These are phyloP conservation scores for Ceratocystis ficicola DNA, from an alignment of 2,329 filamentous ascomycete genomes.

Conservation along the genomic window DNA sequence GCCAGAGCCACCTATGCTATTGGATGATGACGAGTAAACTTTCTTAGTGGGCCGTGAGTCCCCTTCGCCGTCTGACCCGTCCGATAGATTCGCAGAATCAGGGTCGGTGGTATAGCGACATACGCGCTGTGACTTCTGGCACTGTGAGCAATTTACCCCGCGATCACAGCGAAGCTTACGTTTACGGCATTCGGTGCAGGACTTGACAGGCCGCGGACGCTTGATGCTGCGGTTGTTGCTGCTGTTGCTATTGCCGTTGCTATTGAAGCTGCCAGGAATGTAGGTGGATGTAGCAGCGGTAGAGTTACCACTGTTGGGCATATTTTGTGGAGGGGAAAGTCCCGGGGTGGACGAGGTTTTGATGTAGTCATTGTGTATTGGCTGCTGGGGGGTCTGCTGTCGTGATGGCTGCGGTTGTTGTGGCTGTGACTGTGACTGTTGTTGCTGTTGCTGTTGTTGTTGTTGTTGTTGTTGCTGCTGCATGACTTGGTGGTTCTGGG, in stretches of 20 bases:
- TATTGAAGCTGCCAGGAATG: background rate
- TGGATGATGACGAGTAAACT: constrained; percentile 3
- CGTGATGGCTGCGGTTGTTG: constrained; percentile 2
- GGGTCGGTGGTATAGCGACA: constrained; percentile 42
- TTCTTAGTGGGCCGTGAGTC: constrained; percentile 27
- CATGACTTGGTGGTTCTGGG: constrained; percentile 12
- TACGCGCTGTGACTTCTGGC: constrained; percentile 42
- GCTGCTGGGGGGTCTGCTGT: constrained; percentile 16
- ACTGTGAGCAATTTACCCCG: constrained; percentile 45
- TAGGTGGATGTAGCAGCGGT: constrained; percentile 9
- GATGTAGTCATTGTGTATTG: constrained; percentile 12
- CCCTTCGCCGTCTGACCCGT: constrained; percentile 36
- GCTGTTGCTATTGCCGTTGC: background rate
- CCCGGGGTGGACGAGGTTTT: constrained; percentile 19
- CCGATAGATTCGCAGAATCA: constrained; percentile 38
- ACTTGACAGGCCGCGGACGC: constrained; percentile 43
- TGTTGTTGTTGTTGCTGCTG: constrained; percentile 9
- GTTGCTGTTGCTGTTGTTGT: constrained; percentile 7
- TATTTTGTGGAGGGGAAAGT: constrained; percentile 11
- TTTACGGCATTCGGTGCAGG: constrained; percentile 45
- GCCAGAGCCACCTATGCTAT: background rate
- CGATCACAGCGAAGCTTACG: constrained; percentile 47
- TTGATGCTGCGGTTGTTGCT: constrained; percentile 35
- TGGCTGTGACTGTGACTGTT: background rate
- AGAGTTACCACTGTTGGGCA: constrained; percentile 1